Base-by-base conservation (phyloP, 208 protist genomes). In the Sergeia podlipaevii region DNA sequence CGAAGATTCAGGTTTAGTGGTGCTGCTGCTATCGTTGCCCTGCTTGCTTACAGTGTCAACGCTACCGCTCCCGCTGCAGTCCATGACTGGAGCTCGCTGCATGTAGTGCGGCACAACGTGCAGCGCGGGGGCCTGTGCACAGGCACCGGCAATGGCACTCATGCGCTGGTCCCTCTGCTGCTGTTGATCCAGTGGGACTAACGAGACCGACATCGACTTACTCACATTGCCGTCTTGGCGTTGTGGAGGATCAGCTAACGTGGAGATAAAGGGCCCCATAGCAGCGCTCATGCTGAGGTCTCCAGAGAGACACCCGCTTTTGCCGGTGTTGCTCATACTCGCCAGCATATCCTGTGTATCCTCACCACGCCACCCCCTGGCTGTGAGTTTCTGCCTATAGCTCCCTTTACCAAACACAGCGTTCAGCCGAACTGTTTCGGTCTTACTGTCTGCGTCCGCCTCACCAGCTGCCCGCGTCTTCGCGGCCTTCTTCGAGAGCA, bases 51-150 rank as follows among this genome's bases (percentile, higher is more conserved):
- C 32, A 0, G 36, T 50, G 52, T 64, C 50, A 18, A 28, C 20
- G 11, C 21, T 46, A 28, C 21, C 37, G 29, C 46, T 21, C 2
- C 29, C 28, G 7, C n/a, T 49, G 0, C 15, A 26, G 6, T 23
- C 20, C 8, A 24, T 15, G 1, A 15, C 37, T 2, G 52, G 17
- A 0, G 61, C 28, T 17, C 54, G 60, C 29, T 74, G 67, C 37
- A 69, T 69, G 49, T 52, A 65, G 61, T 74, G 67, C 17, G 67
- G 67, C 1, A 68, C n/a, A 3, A 77, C 34, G 60, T 17, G 55
- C n/a, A 70, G 51, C 29, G 26, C 37, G 4, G 55, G 62, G 3
- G 51, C 10, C 39, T 61, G 49, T 34, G 27, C 3, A 20, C 48
- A 54, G 34, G 29, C 30, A n/a, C n/a, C n/a, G n/a, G n/a, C n/a